Evolutionary conservation across 192 early-diverging fungal species (phyloP).

Genomic region (Kickxella alabastrina): DNA sequence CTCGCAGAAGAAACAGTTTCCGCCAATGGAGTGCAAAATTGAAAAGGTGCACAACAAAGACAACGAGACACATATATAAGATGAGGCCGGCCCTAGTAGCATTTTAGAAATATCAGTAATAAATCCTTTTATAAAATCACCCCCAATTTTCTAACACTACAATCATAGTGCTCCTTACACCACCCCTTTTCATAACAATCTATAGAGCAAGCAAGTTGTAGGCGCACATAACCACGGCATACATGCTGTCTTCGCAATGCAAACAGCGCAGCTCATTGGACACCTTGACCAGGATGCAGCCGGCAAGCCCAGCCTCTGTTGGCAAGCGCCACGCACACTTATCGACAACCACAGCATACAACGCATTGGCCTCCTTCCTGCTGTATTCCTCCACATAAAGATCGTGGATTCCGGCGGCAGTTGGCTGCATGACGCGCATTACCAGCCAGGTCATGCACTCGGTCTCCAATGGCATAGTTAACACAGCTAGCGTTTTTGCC

Average conservation of each 20-base stretch:
- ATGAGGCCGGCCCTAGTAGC: no score
- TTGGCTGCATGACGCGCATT: constrained; percentile 42
- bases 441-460: constrained; percentile 13
- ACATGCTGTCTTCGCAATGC: constrained; percentile 12
- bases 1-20: no score
- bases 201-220: constrained; percentile 42
- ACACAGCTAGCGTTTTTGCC: constrained; percentile 31
- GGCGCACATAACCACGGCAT: constrained; percentile 43
- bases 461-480: constrained; percentile 10
- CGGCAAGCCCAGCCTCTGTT: constrained; percentile 45
- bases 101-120: no score
- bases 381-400: constrained; percentile 37
- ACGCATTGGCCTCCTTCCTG: constrained; percentile 29
- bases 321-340: constrained; percentile 41
- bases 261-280: constrained; percentile 12
- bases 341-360: constrained; percentile 44
- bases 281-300: constrained; percentile 35
- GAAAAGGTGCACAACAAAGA: no score
- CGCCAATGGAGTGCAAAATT: no score
- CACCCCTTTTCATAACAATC: no score
- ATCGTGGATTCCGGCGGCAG: constrained; percentile 44
- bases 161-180: no score
- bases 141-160: no score
- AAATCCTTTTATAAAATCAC: no score
- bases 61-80: no score